Conservation (phyloP, 805 yeast genomes). For the Ogataea nitratoaversa region DNA sequence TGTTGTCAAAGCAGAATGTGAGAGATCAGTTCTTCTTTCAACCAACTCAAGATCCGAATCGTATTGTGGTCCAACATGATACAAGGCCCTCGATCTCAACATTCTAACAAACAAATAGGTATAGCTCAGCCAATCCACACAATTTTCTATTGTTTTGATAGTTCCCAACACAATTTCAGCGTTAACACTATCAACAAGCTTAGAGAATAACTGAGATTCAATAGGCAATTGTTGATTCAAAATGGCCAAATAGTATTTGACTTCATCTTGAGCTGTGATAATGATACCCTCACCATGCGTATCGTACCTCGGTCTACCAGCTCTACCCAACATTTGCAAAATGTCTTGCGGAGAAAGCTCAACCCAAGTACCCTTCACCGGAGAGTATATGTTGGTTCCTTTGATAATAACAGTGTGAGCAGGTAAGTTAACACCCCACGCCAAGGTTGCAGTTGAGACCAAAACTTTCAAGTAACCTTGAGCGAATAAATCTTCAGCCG, state of each 20-base stretch:
- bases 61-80: conserved; percentile 69
- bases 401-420: conserved; percentile 92
- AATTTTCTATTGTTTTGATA: conserved; percentile 56
- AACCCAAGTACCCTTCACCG: conserved; percentile 84
- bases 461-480: conserved; percentile 80
- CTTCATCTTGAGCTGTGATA: conserved; percentile 79
- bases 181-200: conserved; percentile 69
- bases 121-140: conserved; percentile 73
- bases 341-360: conserved; percentile 94
- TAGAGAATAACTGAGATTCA: conserved; percentile 77
- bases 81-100: conserved; percentile 66
- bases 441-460: conserved; percentile 88
- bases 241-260: conserved; percentile 86
- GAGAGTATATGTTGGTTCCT: conserved; percentile 92
- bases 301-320: conserved; percentile 95
- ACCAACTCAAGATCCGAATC: conserved; percentile 44
- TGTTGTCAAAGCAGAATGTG: conserved; percentile 68
- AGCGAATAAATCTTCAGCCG: conserved; percentile 82
- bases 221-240: conserved; percentile 88
- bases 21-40: conserved; percentile 59
- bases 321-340: conserved; percentile 96
- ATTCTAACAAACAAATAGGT: conserved; percentile 79
- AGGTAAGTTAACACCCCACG: conserved; percentile 96
- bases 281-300: conserved; percentile 90
- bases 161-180: conserved; percentile 83